Evolutionary conservation across 2,329 filamentous ascomycete species (phyloP), one percentile per base, ranked within the genome.

Genomic region (Aspergillus glaucus): DNA sequence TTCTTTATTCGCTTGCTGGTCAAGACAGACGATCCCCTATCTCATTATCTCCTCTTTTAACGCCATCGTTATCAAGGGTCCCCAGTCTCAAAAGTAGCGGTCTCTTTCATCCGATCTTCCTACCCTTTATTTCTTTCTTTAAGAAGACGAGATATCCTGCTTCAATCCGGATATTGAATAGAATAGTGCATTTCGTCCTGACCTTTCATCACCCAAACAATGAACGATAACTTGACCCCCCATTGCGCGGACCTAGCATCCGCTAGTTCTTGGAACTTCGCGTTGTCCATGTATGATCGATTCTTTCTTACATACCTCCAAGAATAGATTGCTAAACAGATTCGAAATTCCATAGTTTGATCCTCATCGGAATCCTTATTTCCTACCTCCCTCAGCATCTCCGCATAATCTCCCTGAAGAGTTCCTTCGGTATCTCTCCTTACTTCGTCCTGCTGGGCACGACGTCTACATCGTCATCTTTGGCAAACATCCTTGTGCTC

Each of bases 301-400:
- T 28, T 39, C 19, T 37, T 44, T 47, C 17, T 17, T 30, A 24
- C 46, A 30, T 40, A 19, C 37, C 15, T 15, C 43, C 44, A 30
- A 41, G 51, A 47, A 41, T 43, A 28, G n/a, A 4, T 22, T 19
- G 37, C 37, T 40, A 40, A 40, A 40, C 17, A 40, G 9, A 21
- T 6, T 8, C 5, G 17, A 10, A 40, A 40, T 8, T 5, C 37
- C 37, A 64, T 53, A 44, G 47, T 22, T 70, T 95, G 61, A 88
- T 97, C 58, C 77, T 97, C 53, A 66, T 95, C 59, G 92, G 92
- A 49, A 91, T 97, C 60, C 77, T 96, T 53, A 74, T 95, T 50
- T 97, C 92, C 30, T 98, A 98, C 73, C 79, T 97, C 2, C 93
- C 93, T 1, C 93, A 98, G 67, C 92, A 97, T 71, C 81, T 86